phyloP scores from a whole-genome alignment of 257 asterid genomes.

The Solanum habrochaites region DNA sequence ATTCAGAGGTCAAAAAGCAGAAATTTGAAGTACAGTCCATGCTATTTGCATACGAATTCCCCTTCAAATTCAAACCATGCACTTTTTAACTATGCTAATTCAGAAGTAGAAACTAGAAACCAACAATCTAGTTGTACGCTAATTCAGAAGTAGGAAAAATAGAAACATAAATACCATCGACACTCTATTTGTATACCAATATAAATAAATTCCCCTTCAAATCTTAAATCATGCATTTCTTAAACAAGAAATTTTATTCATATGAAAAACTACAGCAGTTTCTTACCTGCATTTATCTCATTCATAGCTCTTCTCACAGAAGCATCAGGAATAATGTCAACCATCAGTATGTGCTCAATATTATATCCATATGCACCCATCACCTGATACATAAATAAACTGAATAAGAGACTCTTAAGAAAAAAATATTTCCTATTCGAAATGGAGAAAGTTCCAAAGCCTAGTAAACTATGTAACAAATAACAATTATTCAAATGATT shows the following conservation, averaged over 20 bases:
- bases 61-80: not conserved
- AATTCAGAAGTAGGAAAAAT: not conserved
- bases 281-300: constrained; percentile 92
- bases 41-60: not conserved
- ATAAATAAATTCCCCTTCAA: not conserved
- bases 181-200: not conserved
- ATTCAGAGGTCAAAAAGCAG: not conserved
- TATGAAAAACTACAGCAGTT: not conserved
- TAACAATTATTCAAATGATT: too few relatives aligned
- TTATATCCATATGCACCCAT: constrained; percentile 95
- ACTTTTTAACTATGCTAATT: not conserved
- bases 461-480: too few relatives aligned
- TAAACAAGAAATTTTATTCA: not conserved
- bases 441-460: not conserved
- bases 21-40: not conserved
- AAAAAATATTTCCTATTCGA: not conserved
- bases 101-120: not conserved
- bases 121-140: not conserved
- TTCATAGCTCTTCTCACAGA: constrained; percentile 93
- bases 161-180: not conserved
- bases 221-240: not conserved
- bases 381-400: constrained; percentile 38
- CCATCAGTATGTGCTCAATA: constrained; percentile 96
- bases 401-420: not conserved
- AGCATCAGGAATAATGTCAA: constrained; percentile 90